Conservation (phyloP, 2,329 filamentous ascomycete species). For the Epichloe sibirici region DNA sequence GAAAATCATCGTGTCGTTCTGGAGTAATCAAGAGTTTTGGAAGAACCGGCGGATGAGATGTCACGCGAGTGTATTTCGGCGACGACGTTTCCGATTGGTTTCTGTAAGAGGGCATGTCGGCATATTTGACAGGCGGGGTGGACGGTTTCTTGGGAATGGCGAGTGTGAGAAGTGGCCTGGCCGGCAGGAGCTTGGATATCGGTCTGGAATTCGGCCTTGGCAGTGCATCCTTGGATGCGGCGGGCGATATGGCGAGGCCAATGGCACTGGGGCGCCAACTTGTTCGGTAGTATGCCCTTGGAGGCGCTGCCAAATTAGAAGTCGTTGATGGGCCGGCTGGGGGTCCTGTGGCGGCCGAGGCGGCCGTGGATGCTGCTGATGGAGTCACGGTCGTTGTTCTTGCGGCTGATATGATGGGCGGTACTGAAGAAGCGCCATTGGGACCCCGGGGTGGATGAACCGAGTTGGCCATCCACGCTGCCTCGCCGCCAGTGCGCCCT, state of each 20-base stretch:
- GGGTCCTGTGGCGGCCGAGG: not conserved
- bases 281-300: constrained; percentile 14
- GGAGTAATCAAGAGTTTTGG: constrained; percentile 19
- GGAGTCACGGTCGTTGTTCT: not conserved
- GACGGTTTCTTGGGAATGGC: constrained; percentile 1
- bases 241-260: constrained; percentile 32
- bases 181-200: constrained; percentile 32
- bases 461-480: constrained; percentile 17
- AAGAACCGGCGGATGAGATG: constrained; percentile 11
- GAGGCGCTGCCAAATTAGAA: constrained; percentile 4
- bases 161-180: constrained; percentile 30
- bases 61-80: constrained; percentile 8
- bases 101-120: not conserved
- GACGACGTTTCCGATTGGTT: constrained; percentile 2
- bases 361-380: not conserved
- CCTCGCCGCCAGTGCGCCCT: constrained; percentile 4
- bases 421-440: constrained; percentile 2
- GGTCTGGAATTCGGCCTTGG: constrained; percentile 18
- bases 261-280: constrained; percentile 27
- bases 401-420: not conserved
- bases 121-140: not conserved
- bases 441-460: constrained; percentile 12
- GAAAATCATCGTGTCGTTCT: not conserved
- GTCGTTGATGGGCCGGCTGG: constrained; percentile 3
- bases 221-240: constrained; percentile 13